Base-by-base conservation (phyloP, 129 eudicot genomes). In the Flaveria trinervia region DNA sequence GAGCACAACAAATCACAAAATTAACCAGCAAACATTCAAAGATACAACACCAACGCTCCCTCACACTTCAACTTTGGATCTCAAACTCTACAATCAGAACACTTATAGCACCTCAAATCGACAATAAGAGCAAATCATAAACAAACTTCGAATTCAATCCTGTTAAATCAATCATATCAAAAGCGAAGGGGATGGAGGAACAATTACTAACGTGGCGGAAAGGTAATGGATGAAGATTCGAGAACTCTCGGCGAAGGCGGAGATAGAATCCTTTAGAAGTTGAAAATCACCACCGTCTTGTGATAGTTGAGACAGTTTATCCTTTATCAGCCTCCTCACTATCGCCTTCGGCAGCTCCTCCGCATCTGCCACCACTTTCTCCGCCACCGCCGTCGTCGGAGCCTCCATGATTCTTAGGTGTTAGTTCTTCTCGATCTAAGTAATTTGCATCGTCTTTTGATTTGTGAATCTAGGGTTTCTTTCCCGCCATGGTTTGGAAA, bases 171-270 rank as follows among this genome's bases (percentile, higher is more conserved):
- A 26, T 8, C 1, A 73, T 44, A 18, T n/a, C 1, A 50, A 44
- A 36, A 15, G 13, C 13, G 56, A 65, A 73, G 20, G 11, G 28
- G 70, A 28, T 26, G 26, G 22, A 50, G 41, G 39, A 45, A 62
- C 11, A 12, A 7, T 10, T 54, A 60, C 82, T 74, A 77, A 93
- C 98, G 93, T 86, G 20, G 97, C 97, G 65, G 98, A 87, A 71
- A 93, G 93, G 78, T 87, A 90, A 62, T 90, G 98, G 73, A 93
- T 93, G 96, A 90, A 93, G 79, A 93, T 86, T n/a, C 96, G 86
- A 9, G 94, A 78, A 74, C 94, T 89, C 65, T 95, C 99, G 23
- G 97, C 85, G 84, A 95, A 95, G n/a, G 92, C 97, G 11, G 18
- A 67, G 55, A 95, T 86, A 13, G 99, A 86, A 5, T 95, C 96